A percentile compares a stretch with the other conserved stretches of the same genome.
phyloP scores from a whole-genome alignment of 2,329 filamentous ascomycete species.

The Exophiala bonariae region DNA sequence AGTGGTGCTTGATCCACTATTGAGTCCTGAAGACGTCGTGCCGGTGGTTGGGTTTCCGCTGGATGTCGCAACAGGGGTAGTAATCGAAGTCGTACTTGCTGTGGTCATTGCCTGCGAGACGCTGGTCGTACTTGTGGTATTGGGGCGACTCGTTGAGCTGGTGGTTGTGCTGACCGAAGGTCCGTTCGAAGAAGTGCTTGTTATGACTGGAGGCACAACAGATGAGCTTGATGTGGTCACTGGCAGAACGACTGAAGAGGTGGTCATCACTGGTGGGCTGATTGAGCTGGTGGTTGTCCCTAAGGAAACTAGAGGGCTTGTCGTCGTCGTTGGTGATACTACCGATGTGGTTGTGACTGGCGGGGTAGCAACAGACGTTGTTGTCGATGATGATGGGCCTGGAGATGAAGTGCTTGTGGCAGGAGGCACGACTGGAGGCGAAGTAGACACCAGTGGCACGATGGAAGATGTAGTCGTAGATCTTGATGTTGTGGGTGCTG shows the following conservation, averaged over 20 bases:
- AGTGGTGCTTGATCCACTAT: conserved; percentile 14
- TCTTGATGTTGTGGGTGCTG: background rate
- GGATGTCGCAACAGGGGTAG: background rate
- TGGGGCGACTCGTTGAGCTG: no score
- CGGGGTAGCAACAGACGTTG: background rate
- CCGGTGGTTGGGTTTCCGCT: background rate
- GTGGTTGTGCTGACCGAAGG: no score
- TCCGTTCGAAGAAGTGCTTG: no score
- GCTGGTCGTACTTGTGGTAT: no score
- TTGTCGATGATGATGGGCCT: background rate
- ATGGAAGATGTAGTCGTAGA: background rate
- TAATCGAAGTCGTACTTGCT: conserved; percentile 1
- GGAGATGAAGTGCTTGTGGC: background rate
- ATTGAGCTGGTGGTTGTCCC: no score
- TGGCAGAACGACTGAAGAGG: background rate
- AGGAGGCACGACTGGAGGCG: background rate
- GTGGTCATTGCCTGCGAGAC: no score
- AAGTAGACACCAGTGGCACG: background rate
- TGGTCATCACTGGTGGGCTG: background rate
- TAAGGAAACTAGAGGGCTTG: background rate
- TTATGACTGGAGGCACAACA: no score
- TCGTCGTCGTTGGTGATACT: background rate
- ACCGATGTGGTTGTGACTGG: background rate
- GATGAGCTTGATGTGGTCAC: no score
- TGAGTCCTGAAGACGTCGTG: conserved; percentile 2